Evolutionary conservation across 1,284 basidiomycete species (phyloP).

Genomic region (Cutaneotrichosporon cutaneum): DNA sequence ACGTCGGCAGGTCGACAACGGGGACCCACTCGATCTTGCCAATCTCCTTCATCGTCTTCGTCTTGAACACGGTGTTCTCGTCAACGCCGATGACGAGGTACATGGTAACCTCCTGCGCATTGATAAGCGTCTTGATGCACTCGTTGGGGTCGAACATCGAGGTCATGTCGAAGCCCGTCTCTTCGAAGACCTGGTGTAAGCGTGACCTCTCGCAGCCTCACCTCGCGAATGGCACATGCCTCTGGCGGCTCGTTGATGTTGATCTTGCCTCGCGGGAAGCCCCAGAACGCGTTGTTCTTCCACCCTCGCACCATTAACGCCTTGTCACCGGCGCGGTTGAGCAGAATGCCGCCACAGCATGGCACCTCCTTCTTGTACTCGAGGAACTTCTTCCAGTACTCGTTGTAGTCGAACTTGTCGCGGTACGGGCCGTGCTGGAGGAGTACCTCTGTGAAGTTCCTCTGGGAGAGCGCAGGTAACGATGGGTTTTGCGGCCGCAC

Average conservation of each 20-base stretch:
- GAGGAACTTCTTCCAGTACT: slow-evolving; percentile 57
- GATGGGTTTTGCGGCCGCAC: slow-evolving; percentile 84
- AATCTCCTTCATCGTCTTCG: slow-evolving; percentile 96
- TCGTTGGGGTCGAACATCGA: slow-evolving; percentile 67
- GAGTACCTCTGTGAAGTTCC: slow-evolving; percentile 91
- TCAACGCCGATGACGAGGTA: slow-evolving; percentile 90
- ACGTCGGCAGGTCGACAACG: slow-evolving; percentile 85
- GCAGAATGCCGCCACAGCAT: slow-evolving; percentile 96
- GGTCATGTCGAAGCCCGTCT: slow-evolving; percentile 85
- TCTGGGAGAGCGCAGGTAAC: slow-evolving; percentile 82
- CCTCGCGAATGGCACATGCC: slow-evolving; percentile 86
- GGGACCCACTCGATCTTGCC: slow-evolving; percentile 98
- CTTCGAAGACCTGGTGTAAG: slow-evolving; percentile 73
- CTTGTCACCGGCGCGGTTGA: slow-evolving; percentile 89
- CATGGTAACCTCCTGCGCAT: slow-evolving; percentile 83
- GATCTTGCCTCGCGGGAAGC: slow-evolving; percentile 98
- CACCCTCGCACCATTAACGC: slow-evolving; percentile 95
- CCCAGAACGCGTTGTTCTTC: slow-evolving; percentile 95
- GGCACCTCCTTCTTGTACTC: slow-evolving; percentile 95
- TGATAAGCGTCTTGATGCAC: slow-evolving; percentile 82
- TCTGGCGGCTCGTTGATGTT: slow-evolving; percentile 84
- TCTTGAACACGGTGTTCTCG: slow-evolving; percentile 85
- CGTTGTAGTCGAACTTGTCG: slow-evolving; percentile 50
- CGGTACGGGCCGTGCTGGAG: slow-evolving; percentile 58
- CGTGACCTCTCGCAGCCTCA: slow-evolving; percentile 46